Percentiles rank a stretch among this genome's conserved stretches.
Evolutionary conservation across 1,284 basidiomycete species (phyloP).

Genomic region (Ceratorhiza oryzae-sativae): DNA sequence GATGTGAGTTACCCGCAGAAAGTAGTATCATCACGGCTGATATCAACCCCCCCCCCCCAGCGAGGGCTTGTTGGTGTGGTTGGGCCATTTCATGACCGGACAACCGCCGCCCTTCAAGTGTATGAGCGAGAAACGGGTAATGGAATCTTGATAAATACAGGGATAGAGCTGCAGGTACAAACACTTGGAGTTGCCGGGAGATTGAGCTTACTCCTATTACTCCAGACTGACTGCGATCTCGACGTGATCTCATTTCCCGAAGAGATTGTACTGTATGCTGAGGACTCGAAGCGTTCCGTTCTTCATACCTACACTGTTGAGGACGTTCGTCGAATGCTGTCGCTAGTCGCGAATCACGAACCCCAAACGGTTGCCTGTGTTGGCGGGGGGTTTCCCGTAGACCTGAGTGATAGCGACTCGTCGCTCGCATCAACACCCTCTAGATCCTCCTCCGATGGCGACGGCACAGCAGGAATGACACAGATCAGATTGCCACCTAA

Average conservation of each 20-base stretch:
- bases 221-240: conserved; percentile 30
- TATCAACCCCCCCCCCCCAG: neutral
- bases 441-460: neutral
- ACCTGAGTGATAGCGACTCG: conserved; percentile 4
- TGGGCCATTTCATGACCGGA: neutral
- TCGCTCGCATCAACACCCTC: neutral
- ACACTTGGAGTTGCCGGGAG: too few species aligned
- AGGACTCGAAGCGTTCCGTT: conserved; percentile 31
- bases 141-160: conserved; percentile 31
- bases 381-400: conserved; percentile 15
- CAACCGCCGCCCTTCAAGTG: conserved; percentile 24
- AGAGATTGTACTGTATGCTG: conserved; percentile 32
- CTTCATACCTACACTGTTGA: conserved; percentile 29
- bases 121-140: conserved; percentile 29
- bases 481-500: conserved; percentile 24
- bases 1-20: neutral
- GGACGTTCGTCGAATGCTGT: conserved; percentile 33
- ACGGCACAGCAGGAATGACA: neutral
- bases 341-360: conserved; percentile 14
- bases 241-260: conserved; percentile 36
- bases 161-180: conserved; percentile 17
- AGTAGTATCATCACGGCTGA: neutral
- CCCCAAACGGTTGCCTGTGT: conserved; percentile 31
- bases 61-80: conserved; percentile 31
- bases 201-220: neutral